Base-by-base conservation (phyloP, 768 basidiomycete species). In the Suillus paluster region DNA sequence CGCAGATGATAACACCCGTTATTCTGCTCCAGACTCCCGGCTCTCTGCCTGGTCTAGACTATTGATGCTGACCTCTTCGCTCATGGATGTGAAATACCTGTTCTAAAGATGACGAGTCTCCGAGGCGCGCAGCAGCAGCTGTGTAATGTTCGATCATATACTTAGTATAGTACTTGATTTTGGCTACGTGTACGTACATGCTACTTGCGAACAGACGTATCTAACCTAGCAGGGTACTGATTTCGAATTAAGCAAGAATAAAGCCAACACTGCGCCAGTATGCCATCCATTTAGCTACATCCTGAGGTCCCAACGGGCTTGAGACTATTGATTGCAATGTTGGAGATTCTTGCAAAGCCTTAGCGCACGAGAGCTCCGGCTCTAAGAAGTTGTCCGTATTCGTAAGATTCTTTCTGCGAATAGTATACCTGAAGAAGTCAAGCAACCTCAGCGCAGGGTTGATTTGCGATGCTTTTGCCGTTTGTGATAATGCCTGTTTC, bases 211-310 rank as follows among this genome's bases (percentile, higher is more conserved):
- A 39, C 12, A 39, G 2, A 42, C 19, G 19, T 19, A 42, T 42
- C 41, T n/a, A 42, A 7, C 17, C 9, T n/a, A 19, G 41, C 19
- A 42, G 27, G 27, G 9, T 30, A 15, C 48, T 12, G 21, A 30
- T 19, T 49, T 19, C 12, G 17, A 9, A 9, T 49, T 17, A 55
- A 30, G 21, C 3, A 23, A 58, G 59, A 4, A 65, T 46, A 45
- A 64, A 62, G 8, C 63, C 63, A 33, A 27, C 52, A 15, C 46
- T 56, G n/a, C 60, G 63, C 63, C 63, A 64, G 30, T 50, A 60
- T 34, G 21, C 30, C 12, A 64, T 45, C 63, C 63, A 64, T 34
- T 25, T 25, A 8, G 21, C 19, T 19, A 59, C 61, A 46, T 62
- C 61, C 10, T 10, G 15, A 19, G 19, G 25, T n/a, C n/a, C 36